Percentiles rank a stretch among this genome's conserved stretches.
Conservation (phyloP, 2,329 filamentous ascomycete genomes). For the Huntiella bhutanensis region DNA sequence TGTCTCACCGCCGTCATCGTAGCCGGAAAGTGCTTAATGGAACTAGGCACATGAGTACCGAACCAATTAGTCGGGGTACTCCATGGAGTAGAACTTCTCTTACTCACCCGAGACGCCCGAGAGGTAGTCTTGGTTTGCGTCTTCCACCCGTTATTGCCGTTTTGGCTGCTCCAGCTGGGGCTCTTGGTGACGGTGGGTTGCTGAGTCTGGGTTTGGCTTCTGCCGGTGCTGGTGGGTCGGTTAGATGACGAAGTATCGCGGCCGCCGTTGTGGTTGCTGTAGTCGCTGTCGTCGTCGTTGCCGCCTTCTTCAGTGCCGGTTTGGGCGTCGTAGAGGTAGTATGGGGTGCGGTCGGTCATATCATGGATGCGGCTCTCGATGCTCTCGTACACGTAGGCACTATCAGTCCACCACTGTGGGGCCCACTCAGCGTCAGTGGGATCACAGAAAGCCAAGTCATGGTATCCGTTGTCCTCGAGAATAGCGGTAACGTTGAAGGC, state of each 20-base stretch:
- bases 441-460: constrained; percentile 20
- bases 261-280: not conserved
- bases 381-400: not conserved
- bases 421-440: constrained; percentile 22
- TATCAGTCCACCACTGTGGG: not conserved
- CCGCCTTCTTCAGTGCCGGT: not conserved
- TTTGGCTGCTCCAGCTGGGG: no score
- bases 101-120: no score
- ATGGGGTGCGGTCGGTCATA: constrained; percentile 6
- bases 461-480: constrained; percentile 22
- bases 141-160: not conserved
- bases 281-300: not conserved
- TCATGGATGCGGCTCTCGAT: constrained; percentile 4
- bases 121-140: not conserved
- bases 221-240: not conserved
- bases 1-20: no score
- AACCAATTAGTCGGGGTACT: no score
- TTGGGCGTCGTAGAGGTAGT: constrained; percentile 3
- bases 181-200: no score
- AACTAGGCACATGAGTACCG: no score
- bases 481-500: constrained; percentile 24
- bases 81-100: no score
- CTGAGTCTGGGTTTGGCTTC: no score
- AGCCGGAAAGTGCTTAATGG: no score
- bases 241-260: not conserved